A percentile compares a stretch with the other conserved stretches of the same genome.
Conservation (phyloP, 257 asterid genomes). For the Marsdenia floribunda region DNA sequence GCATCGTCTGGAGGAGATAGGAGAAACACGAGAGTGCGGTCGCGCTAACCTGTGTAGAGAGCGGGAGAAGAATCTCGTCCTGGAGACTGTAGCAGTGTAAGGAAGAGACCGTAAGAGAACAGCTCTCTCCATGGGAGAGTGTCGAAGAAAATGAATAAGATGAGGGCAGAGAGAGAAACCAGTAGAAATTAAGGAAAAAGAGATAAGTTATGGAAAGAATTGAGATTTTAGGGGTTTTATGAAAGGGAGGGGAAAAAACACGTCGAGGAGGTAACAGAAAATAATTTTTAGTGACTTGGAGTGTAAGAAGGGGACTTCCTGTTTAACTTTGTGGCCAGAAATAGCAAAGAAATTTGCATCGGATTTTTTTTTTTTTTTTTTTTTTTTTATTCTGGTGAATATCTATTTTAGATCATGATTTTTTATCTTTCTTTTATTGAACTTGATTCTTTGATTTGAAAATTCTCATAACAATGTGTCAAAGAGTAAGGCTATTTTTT, state of each 20-base stretch:
- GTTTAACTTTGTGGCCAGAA: conserved; percentile 1
- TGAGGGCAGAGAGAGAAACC: neutral
- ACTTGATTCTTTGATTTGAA: neutral
- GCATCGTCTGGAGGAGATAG: conserved; percentile 37
- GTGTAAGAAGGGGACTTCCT: conserved; percentile 14
- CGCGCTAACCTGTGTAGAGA: conserved; percentile 39
- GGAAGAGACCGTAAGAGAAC: conserved; percentile 63
- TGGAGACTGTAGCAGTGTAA: conserved; percentile 47
- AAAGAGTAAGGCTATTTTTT: too few species aligned
- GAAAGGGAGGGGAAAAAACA: conserved; percentile 21
- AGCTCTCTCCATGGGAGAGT: conserved; percentile 66
- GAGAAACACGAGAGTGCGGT: conserved; percentile 23
- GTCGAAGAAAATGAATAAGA: neutral
- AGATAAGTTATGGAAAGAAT: too few species aligned
- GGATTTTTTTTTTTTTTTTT: neutral
- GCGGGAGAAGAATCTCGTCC: conserved; percentile 62
- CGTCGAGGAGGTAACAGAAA: conserved; percentile 1
- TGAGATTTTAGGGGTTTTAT: conserved; percentile 20
- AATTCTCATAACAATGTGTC: too few species aligned
- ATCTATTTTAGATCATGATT: conserved; percentile 16
- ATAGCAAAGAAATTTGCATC: neutral
- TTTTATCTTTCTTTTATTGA: neutral
- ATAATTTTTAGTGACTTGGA: conserved; percentile 25
- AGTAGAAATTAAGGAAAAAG: too few species aligned
- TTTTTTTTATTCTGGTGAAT: conserved; percentile 19